Base-by-base conservation (phyloP, 148 eudicot genomes). In the Limonium bicolor region DNA sequence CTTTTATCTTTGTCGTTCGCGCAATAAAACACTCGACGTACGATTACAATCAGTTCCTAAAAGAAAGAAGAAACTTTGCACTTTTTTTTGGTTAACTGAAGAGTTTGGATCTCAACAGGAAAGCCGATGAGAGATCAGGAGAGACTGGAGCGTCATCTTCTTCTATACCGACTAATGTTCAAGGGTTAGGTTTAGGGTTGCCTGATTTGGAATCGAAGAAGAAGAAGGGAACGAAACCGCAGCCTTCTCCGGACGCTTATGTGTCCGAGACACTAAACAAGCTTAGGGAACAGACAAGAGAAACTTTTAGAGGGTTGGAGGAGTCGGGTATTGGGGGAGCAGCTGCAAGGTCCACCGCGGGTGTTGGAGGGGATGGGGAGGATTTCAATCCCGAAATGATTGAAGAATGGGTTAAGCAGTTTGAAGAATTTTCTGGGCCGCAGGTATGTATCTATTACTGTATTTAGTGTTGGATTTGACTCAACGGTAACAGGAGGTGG, bases 321-420 rank as follows among this genome's bases (percentile, higher is more conserved):
- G 74, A 86, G 5, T 48, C 77, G 50, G n/a, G n/a, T n/a, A n/a
- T n/a, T n/a, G n/a, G n/a, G n/a, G n/a, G n/a, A n/a, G n/a, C n/a
- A n/a, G n/a, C n/a, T n/a, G n/a, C n/a, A n/a, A 37, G 70, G 2
- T 65, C 59, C 6, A 63, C 53, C 28, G 42, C 74, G 3, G 64
- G 56, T 51, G 74, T 55, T 6, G 69, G 56, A 42, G 80, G 28
- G 46, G 33, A 71, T n/a, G n/a, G n/a, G n/a, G n/a, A n/a, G n/a
- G 68, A 46, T 52, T 60, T 72, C 26, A 61, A 61, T 15, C 60
- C 58, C 48, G 86, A 81, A 59, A 53, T 75, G 21, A 66, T 86
- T 76, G 96, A 86, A 61, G 87, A 86, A 35, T 86, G 76, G 86
- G 87, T 86, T 47, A 86, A 86, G 72, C 93, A 86, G 66, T 86